These are phyloP conservation scores for Ocimum tenuiflorum DNA, from an alignment of 257 asterid genomes.

Conservation along the genomic window DNA sequence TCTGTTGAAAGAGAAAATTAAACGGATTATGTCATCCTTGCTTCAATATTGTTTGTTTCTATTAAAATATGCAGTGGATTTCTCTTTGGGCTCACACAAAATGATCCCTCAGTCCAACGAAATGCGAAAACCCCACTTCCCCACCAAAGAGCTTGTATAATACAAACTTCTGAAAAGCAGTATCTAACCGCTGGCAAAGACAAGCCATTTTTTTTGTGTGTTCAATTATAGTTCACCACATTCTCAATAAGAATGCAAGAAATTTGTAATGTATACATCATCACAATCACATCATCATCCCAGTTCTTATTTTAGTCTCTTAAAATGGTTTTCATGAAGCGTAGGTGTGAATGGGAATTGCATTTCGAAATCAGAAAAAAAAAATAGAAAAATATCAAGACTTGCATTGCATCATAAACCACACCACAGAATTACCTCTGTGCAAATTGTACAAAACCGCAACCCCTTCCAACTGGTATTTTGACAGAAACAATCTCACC, in stretches of 20 bases:
- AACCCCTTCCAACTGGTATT: slow-evolving; percentile 78
- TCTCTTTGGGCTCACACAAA: neutral
- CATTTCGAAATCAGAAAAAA: neutral
- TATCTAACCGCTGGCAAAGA: too few relatives aligned
- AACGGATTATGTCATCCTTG: neutral
- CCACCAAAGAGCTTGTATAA: neutral
- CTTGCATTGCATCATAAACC: neutral
- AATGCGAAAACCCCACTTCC: neutral
- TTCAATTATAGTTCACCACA: too few relatives aligned
- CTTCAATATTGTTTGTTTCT: neutral
- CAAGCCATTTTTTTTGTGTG: neutral
- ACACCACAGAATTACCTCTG: slow-evolving; percentile 18
- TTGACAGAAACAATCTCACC: slow-evolving; percentile 74
- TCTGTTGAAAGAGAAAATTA: slow-evolving; percentile 26
- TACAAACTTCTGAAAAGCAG: too few relatives aligned
- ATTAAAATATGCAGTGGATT: neutral
- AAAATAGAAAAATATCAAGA: neutral
- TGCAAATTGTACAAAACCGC: slow-evolving; percentile 75
- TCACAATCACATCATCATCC: neutral
- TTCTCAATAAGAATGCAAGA: neutral
- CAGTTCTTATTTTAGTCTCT: neutral
- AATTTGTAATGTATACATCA: neutral
- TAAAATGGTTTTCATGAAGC: neutral
- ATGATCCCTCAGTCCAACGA: neutral
- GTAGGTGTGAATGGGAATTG: neutral